Evolutionary conservation across 352 stramenopile genomes (phyloP), one percentile per base, ranked within the genome.

Genomic region (Phytopythium oedochilum): DNA sequence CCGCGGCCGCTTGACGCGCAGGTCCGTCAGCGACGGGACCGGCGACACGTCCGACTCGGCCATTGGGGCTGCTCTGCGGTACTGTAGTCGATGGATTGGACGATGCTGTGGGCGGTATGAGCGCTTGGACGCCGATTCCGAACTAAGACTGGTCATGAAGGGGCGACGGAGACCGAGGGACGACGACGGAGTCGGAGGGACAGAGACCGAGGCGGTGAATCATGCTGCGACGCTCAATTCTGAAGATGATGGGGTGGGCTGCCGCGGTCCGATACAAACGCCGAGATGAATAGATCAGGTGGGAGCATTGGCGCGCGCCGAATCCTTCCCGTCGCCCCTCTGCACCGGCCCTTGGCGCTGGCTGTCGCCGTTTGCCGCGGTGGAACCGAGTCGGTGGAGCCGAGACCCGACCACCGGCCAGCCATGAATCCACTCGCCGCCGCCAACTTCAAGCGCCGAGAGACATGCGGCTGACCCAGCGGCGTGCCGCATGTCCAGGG

Each of bases 1-100:
- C n/a, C 34, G 32, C 26, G 47, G 29, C 1, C 47, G 47, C 18
- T 29, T 26, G 47, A 53, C 47, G 31, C 47, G 47, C 29, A 53
- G 47, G n/a, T 44, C 47, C 26, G 31, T 32, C n/a, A 53, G 47
- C 6, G 47, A 2, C 29, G 47, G 32, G n/a, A 2, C 23, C 18
- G 18, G 46, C 46, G n/a, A 15, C 14, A 25, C 1, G 43, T 50
- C 7, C 1, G 45, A 20, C 47, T 42, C 29, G 47, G 34, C 2
- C 29, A 23, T n/a, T n/a, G n/a, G n/a, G n/a, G n/a, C n/a, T n/a
- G n/a, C n/a, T n/a, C n/a, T n/a, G n/a, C n/a, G n/a, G n/a, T n/a
- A n/a, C n/a, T n/a, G n/a, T n/a, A n/a, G n/a, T n/a, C n/a, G n/a
- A n/a, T n/a, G n/a, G n/a, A n/a, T n/a, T n/a, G n/a, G n/a, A n/a